Evolutionary conservation across 2,329 filamentous ascomycete genomes (phyloP).

Genomic region (Colletotrichum sojae): DNA sequence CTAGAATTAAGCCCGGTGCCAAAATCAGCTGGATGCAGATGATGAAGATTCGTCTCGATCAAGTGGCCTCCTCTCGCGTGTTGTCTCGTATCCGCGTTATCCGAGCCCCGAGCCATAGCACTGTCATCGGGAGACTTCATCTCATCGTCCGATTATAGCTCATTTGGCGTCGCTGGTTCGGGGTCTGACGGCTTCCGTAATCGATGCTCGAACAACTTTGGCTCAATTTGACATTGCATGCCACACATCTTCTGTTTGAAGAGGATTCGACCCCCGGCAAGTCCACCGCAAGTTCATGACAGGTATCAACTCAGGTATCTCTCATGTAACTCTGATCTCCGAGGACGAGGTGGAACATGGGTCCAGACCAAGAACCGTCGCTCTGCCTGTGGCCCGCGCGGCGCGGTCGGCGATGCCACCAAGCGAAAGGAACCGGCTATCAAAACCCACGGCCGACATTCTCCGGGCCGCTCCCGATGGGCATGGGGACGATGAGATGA

Average conservation of each 20-base stretch:
- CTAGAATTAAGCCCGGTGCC: too few relatives aligned
- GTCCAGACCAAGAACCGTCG: slow-evolving; percentile 13
- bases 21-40: background rate
- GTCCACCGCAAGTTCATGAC: slow-evolving; percentile 1
- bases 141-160: slow-evolving; percentile 27
- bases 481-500: background rate
- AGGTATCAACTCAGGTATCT: slow-evolving; percentile 23
- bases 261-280: slow-evolving; percentile 21
- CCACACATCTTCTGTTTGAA: background rate
- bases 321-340: slow-evolving; percentile 12
- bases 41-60: background rate
- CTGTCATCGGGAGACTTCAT: slow-evolving; percentile 2
- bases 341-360: slow-evolving; percentile 5
- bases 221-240: background rate
- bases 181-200: background rate
- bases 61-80: background rate
- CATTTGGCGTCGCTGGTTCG: slow-evolving; percentile 9
- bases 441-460: slow-evolving; percentile 21
- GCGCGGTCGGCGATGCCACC: slow-evolving; percentile 31
- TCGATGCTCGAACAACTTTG: background rate
- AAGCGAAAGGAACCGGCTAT: slow-evolving; percentile 5
- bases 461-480: slow-evolving; percentile 34
- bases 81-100: background rate
- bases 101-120: slow-evolving; percentile 18
- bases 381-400: slow-evolving; percentile 11